Conservation (phyloP, 768 basidiomycete species). For the Tulasnella sp. region DNA sequence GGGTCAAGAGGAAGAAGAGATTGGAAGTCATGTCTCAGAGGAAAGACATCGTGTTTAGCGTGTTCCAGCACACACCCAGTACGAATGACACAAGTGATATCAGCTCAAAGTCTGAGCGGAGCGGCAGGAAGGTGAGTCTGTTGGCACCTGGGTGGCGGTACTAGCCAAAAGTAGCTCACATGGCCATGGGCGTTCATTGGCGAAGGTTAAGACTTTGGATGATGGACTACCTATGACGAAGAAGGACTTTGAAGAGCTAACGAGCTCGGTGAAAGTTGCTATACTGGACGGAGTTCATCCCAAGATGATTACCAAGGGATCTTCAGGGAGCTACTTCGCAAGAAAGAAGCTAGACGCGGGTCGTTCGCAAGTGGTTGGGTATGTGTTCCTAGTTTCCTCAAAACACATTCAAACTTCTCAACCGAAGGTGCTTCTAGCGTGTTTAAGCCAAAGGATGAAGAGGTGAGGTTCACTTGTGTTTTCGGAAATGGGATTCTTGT, state of each 20-base stretch:
- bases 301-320: constrained; percentile 82
- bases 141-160: too few species aligned
- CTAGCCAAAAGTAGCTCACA: neutral
- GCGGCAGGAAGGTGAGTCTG: constrained; percentile 21
- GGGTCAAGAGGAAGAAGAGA: constrained; percentile 61
- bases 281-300: constrained; percentile 72
- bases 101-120: constrained; percentile 19
- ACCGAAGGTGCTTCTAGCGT: constrained; percentile 35
- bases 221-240: constrained; percentile 66
- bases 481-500: neutral
- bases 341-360: constrained; percentile 68
- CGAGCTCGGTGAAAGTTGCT: constrained; percentile 51
- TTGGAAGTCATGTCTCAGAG: constrained; percentile 31
- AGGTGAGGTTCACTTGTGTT: constrained; percentile 5
- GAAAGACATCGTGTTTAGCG: constrained; percentile 59
- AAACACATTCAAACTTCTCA: neutral
- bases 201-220: constrained; percentile 55
- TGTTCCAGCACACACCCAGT: constrained; percentile 69
- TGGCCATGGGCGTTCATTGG: constrained; percentile 13
- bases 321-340: constrained; percentile 87
- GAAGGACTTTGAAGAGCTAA: constrained; percentile 55
- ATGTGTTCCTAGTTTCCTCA: constrained; percentile 24
- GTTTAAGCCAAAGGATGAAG: constrained; percentile 65
- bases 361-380: constrained; percentile 69
- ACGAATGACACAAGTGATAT: too few species aligned